Base-by-base conservation (phyloP, 225 moss, liverwort and hornwort species). In the Straminergon stramineum region DNA sequence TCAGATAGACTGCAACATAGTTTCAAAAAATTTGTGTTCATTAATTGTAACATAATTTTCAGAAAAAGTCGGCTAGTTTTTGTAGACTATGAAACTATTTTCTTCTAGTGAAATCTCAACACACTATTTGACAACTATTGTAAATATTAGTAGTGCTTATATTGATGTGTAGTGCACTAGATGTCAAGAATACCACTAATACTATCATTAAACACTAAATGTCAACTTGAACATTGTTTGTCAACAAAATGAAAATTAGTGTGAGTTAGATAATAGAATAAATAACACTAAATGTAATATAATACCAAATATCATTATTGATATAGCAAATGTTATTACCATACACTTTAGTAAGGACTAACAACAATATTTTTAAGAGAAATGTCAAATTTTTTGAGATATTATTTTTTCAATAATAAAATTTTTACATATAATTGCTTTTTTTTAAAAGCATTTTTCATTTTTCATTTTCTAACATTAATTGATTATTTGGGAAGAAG, bases 271-370 rank as follows among this genome's bases (percentile, higher is more conserved):
- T 23, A 39, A 39, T 23, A 39, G 1, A 4, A 70, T 39, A 20
- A 67, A 6, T 18, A 35, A 20, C 11, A 67, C 1, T 20, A 67
- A 35, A 20, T 67, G 11, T 11, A 67, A 67, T 1, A 21, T 20
- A n/a, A 37, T 4, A n/a, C 12, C 13, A n/a, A 13, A 69, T 69
- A 69, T n/a, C 13, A 39, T 39, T 23, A 39, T 70, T 45, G 30
- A 1, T 17, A 5, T 45, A 30, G 6, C 4, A 10, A 45, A 45
- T 74, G 5, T 7, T 30, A 30, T 4, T 31, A 48, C 0, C 0
- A 0, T 18, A 31, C 0, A 30, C 18, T 45, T 18, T 48, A 0
- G 18, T 17, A 0, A 48, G 0, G 11, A 1, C 2, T 0, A 1
- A 18, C 4, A 48, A 75, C 0, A 75, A 75, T 31, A 7, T 48